Evolutionary conservation across 2,329 filamentous ascomycete species (phyloP).

Genomic region (Xylariaceae sp.): DNA sequence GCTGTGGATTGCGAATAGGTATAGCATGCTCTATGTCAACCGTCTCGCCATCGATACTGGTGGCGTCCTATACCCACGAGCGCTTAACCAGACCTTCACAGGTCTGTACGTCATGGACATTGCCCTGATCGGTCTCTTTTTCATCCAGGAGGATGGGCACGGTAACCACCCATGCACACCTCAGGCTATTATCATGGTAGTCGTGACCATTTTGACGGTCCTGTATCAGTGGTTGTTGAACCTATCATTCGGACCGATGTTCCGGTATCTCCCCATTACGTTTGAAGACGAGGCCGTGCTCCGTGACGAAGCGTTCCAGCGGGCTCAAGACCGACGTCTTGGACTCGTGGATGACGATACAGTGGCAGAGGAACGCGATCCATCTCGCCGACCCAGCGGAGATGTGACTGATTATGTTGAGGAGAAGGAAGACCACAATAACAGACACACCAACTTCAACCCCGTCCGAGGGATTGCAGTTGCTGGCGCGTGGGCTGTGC

Average conservation of each 20-base stretch:
- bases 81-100: conserved; percentile 92
- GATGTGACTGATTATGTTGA: conserved; percentile 32
- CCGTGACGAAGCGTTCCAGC: conserved; percentile 84
- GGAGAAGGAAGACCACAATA: conserved; percentile 26
- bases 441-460: conserved; percentile 33
- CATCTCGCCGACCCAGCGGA: conserved; percentile 40
- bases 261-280: conserved; percentile 87
- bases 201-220: conserved; percentile 63
- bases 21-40: conserved; percentile 92
- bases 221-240: conserved; percentile 80
- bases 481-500: conserved; percentile 45
- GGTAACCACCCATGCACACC: conserved; percentile 56
- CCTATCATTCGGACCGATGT: conserved; percentile 74
- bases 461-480: conserved; percentile 44
- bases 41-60: conserved; percentile 88
- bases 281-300: conserved; percentile 90
- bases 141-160: conserved; percentile 60
- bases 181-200: conserved; percentile 81
- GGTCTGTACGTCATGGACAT: conserved; percentile 94
- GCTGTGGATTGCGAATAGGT: conserved; percentile 93
- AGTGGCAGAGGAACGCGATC: conserved; percentile 37
- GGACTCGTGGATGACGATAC: conserved; percentile 50
- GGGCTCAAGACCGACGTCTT: conserved; percentile 66
- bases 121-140: conserved; percentile 83
- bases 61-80: conserved; percentile 82